These are phyloP conservation scores for Passalora sequoiae DNA, from an alignment of 2,329 filamentous ascomycete genomes.

Conservation along the genomic window DNA sequence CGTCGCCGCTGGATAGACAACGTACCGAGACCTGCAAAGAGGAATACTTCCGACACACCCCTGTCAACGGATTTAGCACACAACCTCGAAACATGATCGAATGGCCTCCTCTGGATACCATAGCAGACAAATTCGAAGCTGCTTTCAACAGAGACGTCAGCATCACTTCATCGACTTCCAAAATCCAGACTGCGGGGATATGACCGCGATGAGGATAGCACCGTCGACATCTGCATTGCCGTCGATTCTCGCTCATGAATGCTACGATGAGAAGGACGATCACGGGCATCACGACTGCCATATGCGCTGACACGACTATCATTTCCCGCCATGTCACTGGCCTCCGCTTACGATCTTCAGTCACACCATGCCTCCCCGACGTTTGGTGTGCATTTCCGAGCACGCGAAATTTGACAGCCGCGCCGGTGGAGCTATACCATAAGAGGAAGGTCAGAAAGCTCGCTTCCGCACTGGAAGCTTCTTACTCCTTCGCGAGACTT, in stretches of 20 bases:
- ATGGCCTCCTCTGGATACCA: too few relatives aligned
- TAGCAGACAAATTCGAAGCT: neutral
- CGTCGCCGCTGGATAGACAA: neutral
- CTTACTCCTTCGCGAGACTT: neutral
- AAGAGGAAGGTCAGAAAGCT: conserved; percentile 2
- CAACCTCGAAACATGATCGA: too few relatives aligned
- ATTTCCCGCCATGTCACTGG: neutral
- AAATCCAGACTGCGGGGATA: neutral
- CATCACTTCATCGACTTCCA: neutral
- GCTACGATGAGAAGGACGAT: neutral
- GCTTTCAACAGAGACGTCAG: neutral
- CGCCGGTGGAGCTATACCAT: neutral
- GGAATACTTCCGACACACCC: neutral
- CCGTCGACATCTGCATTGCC: neutral
- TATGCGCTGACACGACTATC: neutral
- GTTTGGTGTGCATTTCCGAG: neutral
- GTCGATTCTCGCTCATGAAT: neutral
- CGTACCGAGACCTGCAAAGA: neutral
- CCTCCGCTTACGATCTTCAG: neutral
- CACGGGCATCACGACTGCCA: neutral
- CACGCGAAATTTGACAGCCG: conserved; percentile 1
- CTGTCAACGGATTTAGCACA: too few relatives aligned
- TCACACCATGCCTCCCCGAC: neutral
- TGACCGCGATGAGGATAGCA: neutral
- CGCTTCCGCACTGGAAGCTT: neutral